phyloP scores from a whole-genome alignment of 2,329 filamentous ascomycete genomes.

The Helicocarpus griseus region DNA sequence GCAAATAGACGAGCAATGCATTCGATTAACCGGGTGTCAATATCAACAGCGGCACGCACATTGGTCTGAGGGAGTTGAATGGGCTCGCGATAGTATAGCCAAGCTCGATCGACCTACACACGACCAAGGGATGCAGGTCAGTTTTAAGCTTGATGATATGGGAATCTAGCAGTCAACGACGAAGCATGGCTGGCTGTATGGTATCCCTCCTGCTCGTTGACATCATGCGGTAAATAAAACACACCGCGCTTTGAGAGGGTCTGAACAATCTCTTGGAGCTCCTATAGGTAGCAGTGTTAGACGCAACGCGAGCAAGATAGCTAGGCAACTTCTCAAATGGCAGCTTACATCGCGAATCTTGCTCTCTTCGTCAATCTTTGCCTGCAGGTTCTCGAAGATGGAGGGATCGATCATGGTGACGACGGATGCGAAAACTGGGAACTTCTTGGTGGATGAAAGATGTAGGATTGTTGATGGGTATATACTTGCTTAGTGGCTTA shows the following conservation, averaged over 20 bases:
- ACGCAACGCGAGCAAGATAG: neutral
- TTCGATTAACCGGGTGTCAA: neutral
- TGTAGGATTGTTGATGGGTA: too few relatives aligned
- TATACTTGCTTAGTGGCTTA: too few relatives aligned
- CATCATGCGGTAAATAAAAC: too few relatives aligned
- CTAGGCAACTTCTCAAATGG: constrained; percentile 7
- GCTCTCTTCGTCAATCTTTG: constrained; percentile 80
- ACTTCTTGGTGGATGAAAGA: too few relatives aligned
- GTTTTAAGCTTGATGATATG: neutral
- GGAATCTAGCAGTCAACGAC: too few relatives aligned
- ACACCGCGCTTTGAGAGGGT: constrained; percentile 66
- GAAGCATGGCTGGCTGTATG: too few relatives aligned
- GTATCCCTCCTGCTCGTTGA: too few relatives aligned
- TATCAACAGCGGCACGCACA: constrained; percentile 45
- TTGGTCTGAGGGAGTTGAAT: constrained; percentile 65
- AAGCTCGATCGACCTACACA: constrained; percentile 61
- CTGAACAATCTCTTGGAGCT: constrained; percentile 71
- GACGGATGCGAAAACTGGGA: neutral
- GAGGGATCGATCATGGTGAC: constrained; percentile 60
- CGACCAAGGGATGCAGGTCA: neutral
- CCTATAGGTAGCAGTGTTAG: constrained; percentile 33
- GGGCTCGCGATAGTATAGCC: constrained; percentile 76
- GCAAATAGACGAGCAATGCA: neutral
- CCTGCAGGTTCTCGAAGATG: constrained; percentile 80
- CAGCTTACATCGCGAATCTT: constrained; percentile 59